Percentiles rank a stretch among this genome's conserved stretches.
These are phyloP conservation scores for Ambrosiella xylebori DNA, from an alignment of 2,329 filamentous ascomycete species.

Conservation along the genomic window DNA sequence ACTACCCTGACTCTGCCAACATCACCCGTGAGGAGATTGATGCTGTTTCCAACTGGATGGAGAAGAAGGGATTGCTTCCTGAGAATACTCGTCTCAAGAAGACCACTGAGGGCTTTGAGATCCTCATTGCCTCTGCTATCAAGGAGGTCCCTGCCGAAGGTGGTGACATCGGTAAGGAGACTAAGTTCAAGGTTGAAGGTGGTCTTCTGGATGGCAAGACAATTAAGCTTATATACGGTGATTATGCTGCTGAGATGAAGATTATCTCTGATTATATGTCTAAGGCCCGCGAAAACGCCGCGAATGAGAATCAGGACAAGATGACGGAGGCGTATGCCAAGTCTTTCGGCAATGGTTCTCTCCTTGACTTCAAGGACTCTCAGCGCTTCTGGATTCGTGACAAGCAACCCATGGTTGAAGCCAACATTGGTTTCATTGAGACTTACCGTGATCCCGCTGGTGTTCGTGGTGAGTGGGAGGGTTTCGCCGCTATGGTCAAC, in stretches of 20 bases:
- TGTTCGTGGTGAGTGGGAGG: constrained; percentile 70
- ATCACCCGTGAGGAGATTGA: constrained; percentile 64
- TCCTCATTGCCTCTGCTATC: constrained; percentile 55
- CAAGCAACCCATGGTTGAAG: constrained; percentile 64
- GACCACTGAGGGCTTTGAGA: constrained; percentile 46
- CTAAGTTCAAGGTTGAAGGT: constrained; percentile 40
- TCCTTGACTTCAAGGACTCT: constrained; percentile 63
- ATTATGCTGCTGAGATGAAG: constrained; percentile 55
- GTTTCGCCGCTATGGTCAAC: constrained; percentile 47
- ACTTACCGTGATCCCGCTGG: constrained; percentile 72
- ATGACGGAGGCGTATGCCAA: constrained; percentile 60
- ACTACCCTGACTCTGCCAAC: constrained; percentile 58
- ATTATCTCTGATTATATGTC: constrained; percentile 49
- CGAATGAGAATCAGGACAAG: constrained; percentile 55
- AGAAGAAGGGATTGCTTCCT: constrained; percentile 49
- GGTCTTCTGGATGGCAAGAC: constrained; percentile 48
- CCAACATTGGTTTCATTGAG: constrained; percentile 71
- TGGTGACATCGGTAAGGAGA: constrained; percentile 51
- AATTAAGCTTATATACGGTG: constrained; percentile 56
- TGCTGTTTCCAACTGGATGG: constrained; percentile 55
- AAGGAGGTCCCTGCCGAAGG: constrained; percentile 41
- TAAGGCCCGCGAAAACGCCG: constrained; percentile 49
- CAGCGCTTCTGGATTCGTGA: constrained; percentile 72
- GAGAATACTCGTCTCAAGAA: constrained; percentile 67
- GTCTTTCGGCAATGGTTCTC: constrained; percentile 57